Evolutionary conservation across 495 filamentous ascomycete genomes (phyloP), one percentile per base, ranked within the genome.

Genomic region (Stereocaulon alpinum): DNA sequence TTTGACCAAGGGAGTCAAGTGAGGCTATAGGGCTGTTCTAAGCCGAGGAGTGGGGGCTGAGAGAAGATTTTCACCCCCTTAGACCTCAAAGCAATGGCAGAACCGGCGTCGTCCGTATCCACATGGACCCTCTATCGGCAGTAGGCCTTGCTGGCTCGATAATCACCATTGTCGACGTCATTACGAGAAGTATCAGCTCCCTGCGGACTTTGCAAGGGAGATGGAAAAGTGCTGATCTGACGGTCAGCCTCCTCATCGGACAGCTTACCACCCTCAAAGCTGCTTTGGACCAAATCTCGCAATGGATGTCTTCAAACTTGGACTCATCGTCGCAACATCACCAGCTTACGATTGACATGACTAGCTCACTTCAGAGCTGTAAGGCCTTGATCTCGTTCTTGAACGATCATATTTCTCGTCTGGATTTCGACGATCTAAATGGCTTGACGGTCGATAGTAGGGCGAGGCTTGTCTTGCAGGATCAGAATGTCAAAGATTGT

Each of bases 261-360:
- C 62, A 62, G 17, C 52, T 64, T 9, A 41, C 27, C 5, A 62
- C 62, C 12, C 40, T 64, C 11, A 64, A 53, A 45, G 37, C 62
- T 12, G 59, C 59, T 1, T 41, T 64, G 3, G 24, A 40, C 6
- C 59, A 64, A 45, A 62, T 64, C 47, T 50, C 45, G 22, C 40
- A 61, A 14, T 52, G 49, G 49, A 32, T 40, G 3, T n/a, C n/a
- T n/a, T 15, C 20, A 27, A 52, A 14, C n/a, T 27, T 40, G 12
- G n/a, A n/a, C 27, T 20, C 17, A 22, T 52, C 32, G 34, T 42
- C 41, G 24, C 53, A 48, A 11, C 54, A 58, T 40, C 53, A 48
- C 4, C 54, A 58, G 18, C 34, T 64, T 7, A 7, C 44, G 14
- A 20, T 32, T 14, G 54, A 64, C 40, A 51, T 64, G 24, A 59